Percentiles rank a stretch among this genome's conserved stretches.
These are phyloP conservation scores for Phyllachora maydis DNA, from an alignment of 2,329 filamentous ascomycete genomes.

Conservation along the genomic window DNA sequence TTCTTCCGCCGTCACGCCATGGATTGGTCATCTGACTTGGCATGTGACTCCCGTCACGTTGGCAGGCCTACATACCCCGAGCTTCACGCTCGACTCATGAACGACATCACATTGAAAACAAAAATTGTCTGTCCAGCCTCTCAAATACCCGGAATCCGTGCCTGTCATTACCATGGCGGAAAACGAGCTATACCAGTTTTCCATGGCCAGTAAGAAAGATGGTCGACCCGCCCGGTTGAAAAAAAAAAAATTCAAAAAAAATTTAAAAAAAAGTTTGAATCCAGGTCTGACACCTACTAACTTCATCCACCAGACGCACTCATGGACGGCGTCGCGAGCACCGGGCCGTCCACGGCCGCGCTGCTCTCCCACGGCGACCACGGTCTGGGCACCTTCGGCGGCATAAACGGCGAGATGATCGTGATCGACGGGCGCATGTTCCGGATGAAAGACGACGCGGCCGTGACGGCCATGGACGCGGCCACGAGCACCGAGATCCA, in stretches of 20 bases:
- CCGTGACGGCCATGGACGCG: slow-evolving; percentile 7
- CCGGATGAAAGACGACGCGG: slow-evolving; percentile 14
- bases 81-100: no score
- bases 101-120: neutral
- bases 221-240: no score
- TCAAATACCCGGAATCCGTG: neutral
- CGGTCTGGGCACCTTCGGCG: slow-evolving; percentile 13
- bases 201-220: no score
- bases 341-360: slow-evolving; percentile 9
- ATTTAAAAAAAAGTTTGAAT: no score
- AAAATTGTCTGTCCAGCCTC: neutral
- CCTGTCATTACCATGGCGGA: slow-evolving; percentile 6
- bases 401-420: slow-evolving; percentile 15
- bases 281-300: no score
- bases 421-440: slow-evolving; percentile 11
- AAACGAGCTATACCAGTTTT: slow-evolving; percentile 15
- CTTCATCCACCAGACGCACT: no score
- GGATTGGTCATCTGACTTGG: no score
- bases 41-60: no score
- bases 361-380: slow-evolving; percentile 12
- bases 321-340: slow-evolving; percentile 13
- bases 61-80: no score
- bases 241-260: no score
- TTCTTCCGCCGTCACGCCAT: no score
- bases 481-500: slow-evolving; percentile 9